phyloP scores from a whole-genome alignment of 257 asterid genomes.

The Verbena officinalis region DNA sequence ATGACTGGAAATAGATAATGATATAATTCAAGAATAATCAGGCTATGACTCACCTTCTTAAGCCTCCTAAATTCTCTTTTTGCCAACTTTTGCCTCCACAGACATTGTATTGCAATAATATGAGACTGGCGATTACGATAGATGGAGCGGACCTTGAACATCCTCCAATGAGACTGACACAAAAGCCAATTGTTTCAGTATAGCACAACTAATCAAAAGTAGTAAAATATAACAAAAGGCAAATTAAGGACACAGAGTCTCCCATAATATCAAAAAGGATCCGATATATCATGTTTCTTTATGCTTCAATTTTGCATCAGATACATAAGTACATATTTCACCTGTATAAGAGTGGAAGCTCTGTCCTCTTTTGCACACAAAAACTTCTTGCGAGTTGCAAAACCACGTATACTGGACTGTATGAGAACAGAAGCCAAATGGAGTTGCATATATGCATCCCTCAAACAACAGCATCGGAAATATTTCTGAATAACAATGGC shows the following conservation, averaged over 20 bases:
- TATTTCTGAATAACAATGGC: slow-evolving; percentile 70
- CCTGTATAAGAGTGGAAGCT: slow-evolving; percentile 94
- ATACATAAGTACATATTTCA: slow-evolving; percentile 31
- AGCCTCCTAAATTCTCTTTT: slow-evolving; percentile 85
- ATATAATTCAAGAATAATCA: neutral
- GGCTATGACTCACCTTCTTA: slow-evolving; percentile 65
- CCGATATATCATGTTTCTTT: slow-evolving; percentile 10
- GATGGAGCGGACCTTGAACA: slow-evolving; percentile 72
- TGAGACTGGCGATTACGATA: slow-evolving; percentile 75
- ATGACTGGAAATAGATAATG: slow-evolving; percentile 1
- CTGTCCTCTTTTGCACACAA: slow-evolving; percentile 55
- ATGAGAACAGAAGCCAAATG: slow-evolving; percentile 53
- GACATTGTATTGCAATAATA: slow-evolving; percentile 86
- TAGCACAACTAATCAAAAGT: slow-evolving; percentile 7
- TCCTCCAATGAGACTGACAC: slow-evolving; percentile 85
- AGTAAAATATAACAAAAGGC: slow-evolving; percentile 8
- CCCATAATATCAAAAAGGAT: neutral
- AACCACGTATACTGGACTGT: slow-evolving; percentile 84
- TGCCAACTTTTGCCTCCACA: slow-evolving; percentile 94
- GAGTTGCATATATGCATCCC: slow-evolving; percentile 68
- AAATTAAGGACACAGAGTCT: neutral
- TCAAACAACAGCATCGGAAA: slow-evolving; percentile 57
- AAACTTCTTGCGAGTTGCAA: slow-evolving; percentile 62
- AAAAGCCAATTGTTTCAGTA: slow-evolving; percentile 28
- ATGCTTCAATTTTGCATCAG: neutral